These are phyloP conservation scores for Clonostachys solani DNA, from an alignment of 2,329 filamentous ascomycete genomes.

Conservation along the genomic window DNA sequence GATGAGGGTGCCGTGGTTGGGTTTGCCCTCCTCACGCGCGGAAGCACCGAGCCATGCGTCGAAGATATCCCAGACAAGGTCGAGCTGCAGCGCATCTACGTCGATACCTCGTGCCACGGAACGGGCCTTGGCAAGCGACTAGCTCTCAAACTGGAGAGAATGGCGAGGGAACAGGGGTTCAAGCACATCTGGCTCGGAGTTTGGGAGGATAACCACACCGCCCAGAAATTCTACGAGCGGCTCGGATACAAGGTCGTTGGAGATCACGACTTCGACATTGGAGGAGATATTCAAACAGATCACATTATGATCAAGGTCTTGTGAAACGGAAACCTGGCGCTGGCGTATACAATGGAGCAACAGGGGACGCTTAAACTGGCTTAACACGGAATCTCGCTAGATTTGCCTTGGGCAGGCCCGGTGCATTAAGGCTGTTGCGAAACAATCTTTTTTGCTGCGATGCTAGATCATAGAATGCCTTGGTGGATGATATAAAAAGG, in stretches of 20 bases:
- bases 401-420: too few relatives aligned
- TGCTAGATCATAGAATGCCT: too few relatives aligned
- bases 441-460: too few relatives aligned
- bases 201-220: slow-evolving; percentile 38
- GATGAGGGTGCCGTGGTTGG: slow-evolving; percentile 20
- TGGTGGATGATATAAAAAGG: too few relatives aligned
- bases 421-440: too few relatives aligned
- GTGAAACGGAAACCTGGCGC: neutral
- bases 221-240: slow-evolving; percentile 30
- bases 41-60: slow-evolving; percentile 30
- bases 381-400: too few relatives aligned
- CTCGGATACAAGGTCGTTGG: slow-evolving; percentile 33
- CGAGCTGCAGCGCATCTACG: slow-evolving; percentile 39
- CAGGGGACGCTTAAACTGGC: too few relatives aligned
- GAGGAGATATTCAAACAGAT: slow-evolving; percentile 34
- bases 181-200: slow-evolving; percentile 39
- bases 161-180: slow-evolving; percentile 29
- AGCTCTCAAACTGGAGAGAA: slow-evolving; percentile 16
- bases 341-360: too few relatives aligned
- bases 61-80: slow-evolving; percentile 16
- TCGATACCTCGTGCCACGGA: slow-evolving; percentile 25
- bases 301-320: slow-evolving; percentile 30
- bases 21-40: slow-evolving; percentile 32
- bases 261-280: slow-evolving; percentile 33
- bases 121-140: slow-evolving; percentile 28